These are phyloP conservation scores for Clarireedia monteithiana DNA, from an alignment of 2,329 filamentous ascomycete genomes.

Conservation along the genomic window DNA sequence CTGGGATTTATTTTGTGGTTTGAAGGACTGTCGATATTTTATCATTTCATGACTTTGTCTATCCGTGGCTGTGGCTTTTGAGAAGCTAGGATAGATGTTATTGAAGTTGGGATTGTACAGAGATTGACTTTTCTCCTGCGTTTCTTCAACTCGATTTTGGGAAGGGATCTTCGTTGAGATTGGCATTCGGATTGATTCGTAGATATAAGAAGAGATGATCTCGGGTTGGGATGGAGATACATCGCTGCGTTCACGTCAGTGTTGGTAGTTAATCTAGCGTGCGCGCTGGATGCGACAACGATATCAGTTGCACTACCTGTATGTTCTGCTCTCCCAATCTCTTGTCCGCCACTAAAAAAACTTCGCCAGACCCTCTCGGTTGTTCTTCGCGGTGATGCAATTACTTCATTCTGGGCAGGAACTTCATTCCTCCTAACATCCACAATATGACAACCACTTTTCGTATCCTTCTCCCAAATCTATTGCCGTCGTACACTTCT, in stretches of 20 bases:
- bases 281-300: slow-evolving; percentile 57
- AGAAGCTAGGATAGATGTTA: too few species aligned
- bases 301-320: slow-evolving; percentile 30
- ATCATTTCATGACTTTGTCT: too few species aligned
- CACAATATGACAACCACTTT: slow-evolving; percentile 47
- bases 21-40: too few species aligned
- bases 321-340: slow-evolving; percentile 6
- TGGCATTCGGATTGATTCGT: too few species aligned
- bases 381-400: slow-evolving; percentile 40
- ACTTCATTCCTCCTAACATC: slow-evolving; percentile 57
- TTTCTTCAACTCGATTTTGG: too few species aligned
- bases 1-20: too few species aligned
- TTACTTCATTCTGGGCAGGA: slow-evolving; percentile 61
- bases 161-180: too few species aligned
- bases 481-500: slow-evolving; percentile 17
- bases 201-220: too few species aligned
- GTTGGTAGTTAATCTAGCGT: slow-evolving; percentile 37
- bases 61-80: too few species aligned
- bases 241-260: not conserved
- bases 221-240: not conserved
- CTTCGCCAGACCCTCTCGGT: slow-evolving; percentile 42
- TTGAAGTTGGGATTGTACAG: too few species aligned
- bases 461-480: slow-evolving; percentile 20
- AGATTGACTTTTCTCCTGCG: too few species aligned
- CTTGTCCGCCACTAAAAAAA: not conserved